Evolutionary conservation across 805 yeast genomes (phyloP), one percentile per base, ranked within the genome.

Genomic region (Yarrowia sp.): DNA sequence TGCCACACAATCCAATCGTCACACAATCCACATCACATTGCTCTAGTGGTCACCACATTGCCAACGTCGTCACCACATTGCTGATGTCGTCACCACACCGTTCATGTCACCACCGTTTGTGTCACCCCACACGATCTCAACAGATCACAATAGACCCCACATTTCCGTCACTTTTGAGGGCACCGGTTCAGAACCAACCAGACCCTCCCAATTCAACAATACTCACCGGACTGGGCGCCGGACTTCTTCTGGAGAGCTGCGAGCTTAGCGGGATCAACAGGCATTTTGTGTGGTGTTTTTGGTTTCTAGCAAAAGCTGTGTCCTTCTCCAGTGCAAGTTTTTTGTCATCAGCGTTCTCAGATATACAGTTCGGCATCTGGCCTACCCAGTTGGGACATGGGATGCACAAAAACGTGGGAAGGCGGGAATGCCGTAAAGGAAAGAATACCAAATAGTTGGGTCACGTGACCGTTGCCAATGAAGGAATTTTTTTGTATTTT

Each of bases 171-270:
- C 7, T 16, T 45, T 19, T 45, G 14, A 2, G 10, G 11, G 49
- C 49, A 10, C 9, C 48, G 26, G 12, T 4, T 16, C 11, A 15
- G 32, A 15, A 22, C 35, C 11, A 46, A 22, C 11, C 50, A 15
- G 12, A 16, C 1, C 14, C 45, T 11, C 1, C 15, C 64, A 32
- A 41, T 22, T 58, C 49, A 43, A 2, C 2, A 2, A 35, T 63
- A 53, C 59, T 52, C 52, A 65, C 59, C 68, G 52, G 59, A 41
- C 68, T 43, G 52, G 61, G 49, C 52, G 82, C 82, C 26, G 80
- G 80, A 7, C 79, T 78, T 35, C 88, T 73, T 12, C 76, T 72
- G 70, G 86, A 85, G 38, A 92, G 85, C 0, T 87, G 68, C 68
- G 61, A 65, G 68, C 68, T 65, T 65, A 43, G 49, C 61, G 50